Evolutionary conservation across 2,329 filamentous ascomycete genomes (phyloP).

Genomic region (Hortaea sp.): DNA sequence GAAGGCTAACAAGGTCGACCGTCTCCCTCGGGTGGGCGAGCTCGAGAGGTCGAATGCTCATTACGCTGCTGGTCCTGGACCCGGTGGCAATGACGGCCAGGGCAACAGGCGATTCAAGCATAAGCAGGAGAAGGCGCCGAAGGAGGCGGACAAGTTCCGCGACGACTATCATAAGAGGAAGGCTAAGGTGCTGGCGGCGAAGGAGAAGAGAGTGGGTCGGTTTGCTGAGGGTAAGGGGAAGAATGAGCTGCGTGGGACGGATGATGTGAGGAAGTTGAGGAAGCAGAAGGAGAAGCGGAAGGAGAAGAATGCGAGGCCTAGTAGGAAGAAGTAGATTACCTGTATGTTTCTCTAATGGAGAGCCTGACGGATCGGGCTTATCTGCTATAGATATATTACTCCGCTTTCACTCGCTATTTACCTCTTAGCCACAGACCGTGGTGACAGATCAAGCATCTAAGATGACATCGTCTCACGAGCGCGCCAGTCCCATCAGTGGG

Average conservation of each 20-base stretch:
- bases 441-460: no score
- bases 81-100: conserved; percentile 23
- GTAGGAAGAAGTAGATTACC: background rate
- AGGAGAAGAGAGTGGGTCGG: conserved; percentile 68
- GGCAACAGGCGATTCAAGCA: conserved; percentile 64
- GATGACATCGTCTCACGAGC: no score
- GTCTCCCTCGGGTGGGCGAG: conserved; percentile 75
- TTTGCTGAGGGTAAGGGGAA: conserved; percentile 65
- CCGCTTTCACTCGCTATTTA: no score
- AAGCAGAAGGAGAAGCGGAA: conserved; percentile 63
- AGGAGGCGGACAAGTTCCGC: conserved; percentile 82
- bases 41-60: conserved; percentile 43
- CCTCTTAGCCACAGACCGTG: no score
- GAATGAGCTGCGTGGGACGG: conserved; percentile 68
- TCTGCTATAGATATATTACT: no score
- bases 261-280: conserved; percentile 78
- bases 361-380: no score
- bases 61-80: conserved; percentile 17
- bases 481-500: no score
- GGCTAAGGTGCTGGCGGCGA: conserved; percentile 78
- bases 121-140: conserved; percentile 77
- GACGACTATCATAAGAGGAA: conserved; percentile 86
- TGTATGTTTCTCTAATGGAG: no score
- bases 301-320: conserved; percentile 80
- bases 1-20: conserved; percentile 69